Base-by-base conservation (phyloP, 2,329 filamentous ascomycete species). In the Immersiporthe knoxdaviesiana region DNA sequence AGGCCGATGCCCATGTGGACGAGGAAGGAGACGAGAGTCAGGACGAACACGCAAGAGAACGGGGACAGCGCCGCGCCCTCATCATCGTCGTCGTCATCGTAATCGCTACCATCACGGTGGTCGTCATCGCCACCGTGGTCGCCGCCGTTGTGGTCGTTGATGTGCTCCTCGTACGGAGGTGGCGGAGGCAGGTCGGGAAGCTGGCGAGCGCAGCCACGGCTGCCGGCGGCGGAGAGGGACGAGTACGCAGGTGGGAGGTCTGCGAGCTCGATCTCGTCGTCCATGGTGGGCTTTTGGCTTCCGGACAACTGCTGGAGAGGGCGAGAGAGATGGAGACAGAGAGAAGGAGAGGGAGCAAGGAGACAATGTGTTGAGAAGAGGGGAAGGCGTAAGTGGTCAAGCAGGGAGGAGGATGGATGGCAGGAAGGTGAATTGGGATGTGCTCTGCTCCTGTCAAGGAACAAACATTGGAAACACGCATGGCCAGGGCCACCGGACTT, bases 21-120 rank as follows among this genome's bases (percentile, higher is more conserved):
- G 16, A 70, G 18, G 30, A 70, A 70, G 30, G 68, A 65, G 56
- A 70, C 16, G 16, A 61, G 1, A 11, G 65, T 56, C 11, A 70
- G 61, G 7, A 37, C 58, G 21, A 60, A n/a, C 21, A 65, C 65
- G 11, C 62, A 14, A 24, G 47, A 65, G 24, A n/a, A 27, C 2
- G 65, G 61, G 0, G 68, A 68, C 11, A 30, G 6, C 12, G 18
- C 21, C n/a, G 12, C n/a, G n/a, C n/a, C n/a, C n/a, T 35, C 35
- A 35, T 8, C 35, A 35, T 8, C 35, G 35, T 35, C 35, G 35
- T 35, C 35, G 8, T 35, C 35, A 35, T 35, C 35, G 8, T 4
- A 4, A 35, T 8, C 35, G 8, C 8, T 8, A 35, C 35, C 35
- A 30, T 7, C 24, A 18, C n/a, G 16, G 12, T 39, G n/a, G n/a